Conservation (phyloP, 2,329 filamentous ascomycete species). For the Pleoardoris graminearum region DNA sequence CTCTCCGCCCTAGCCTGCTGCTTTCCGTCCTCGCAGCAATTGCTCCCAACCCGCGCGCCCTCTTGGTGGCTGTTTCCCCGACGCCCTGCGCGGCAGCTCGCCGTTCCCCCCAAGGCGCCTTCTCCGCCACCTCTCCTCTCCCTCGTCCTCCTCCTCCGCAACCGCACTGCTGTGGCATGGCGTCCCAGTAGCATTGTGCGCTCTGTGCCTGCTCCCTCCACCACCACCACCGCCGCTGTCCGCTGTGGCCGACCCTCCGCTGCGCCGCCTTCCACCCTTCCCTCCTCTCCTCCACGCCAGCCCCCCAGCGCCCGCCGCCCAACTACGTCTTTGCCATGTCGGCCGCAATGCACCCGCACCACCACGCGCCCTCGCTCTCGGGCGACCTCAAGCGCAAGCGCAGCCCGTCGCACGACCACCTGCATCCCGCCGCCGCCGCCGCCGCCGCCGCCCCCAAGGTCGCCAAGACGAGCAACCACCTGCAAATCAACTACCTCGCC, state of each 20-base stretch:
- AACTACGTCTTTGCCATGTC: slow-evolving; percentile 31
- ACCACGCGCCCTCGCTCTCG: slow-evolving; percentile 25
- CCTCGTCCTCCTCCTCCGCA: slow-evolving; percentile 7
- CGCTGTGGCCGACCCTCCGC: slow-evolving; percentile 19
- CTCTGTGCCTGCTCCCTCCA: slow-evolving; percentile 19
- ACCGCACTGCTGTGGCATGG: slow-evolving; percentile 5
- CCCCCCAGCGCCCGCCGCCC: slow-evolving; percentile 13
- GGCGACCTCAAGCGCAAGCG: slow-evolving; percentile 53
- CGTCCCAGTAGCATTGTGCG: slow-evolving; percentile 2
- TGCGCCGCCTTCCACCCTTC: slow-evolving; percentile 24
- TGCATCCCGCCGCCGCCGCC: slow-evolving; percentile 42
- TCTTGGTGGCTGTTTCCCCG: too few species aligned
- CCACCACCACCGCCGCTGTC: slow-evolving; percentile 13
- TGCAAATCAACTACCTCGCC: slow-evolving; percentile 70
- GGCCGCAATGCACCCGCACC: slow-evolving; percentile 26
- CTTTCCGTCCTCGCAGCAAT: not conserved
- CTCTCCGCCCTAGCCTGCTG: slow-evolving; percentile 6
- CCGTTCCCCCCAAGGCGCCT: too few species aligned
- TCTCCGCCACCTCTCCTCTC: slow-evolving; percentile 6
- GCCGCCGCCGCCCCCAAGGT: slow-evolving; percentile 58
- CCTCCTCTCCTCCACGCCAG: not conserved
- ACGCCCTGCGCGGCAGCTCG: too few species aligned
- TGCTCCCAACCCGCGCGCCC: too few species aligned
- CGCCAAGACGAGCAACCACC: slow-evolving; percentile 61
- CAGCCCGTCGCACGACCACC: slow-evolving; percentile 45